Evolutionary conservation across 176 grass and related monocot genomes (phyloP).

Genomic region (Stipa capillata): DNA sequence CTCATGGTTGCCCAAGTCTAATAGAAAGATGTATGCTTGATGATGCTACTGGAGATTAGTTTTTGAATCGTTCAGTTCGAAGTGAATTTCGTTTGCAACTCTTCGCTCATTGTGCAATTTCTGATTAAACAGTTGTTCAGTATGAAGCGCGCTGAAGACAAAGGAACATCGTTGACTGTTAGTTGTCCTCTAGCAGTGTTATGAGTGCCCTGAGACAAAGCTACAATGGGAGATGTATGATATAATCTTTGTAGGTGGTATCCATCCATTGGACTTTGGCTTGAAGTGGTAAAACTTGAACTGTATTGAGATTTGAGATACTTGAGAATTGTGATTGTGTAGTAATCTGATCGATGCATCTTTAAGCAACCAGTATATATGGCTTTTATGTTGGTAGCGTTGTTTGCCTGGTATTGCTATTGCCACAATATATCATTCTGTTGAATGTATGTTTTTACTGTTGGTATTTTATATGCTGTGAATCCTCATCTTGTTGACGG

Average conservation of each 20-base stretch:
- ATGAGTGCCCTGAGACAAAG: neutral
- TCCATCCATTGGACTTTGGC: neutral
- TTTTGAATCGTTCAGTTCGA: neutral
- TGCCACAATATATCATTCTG: neutral
- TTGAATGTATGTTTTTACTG: neutral
- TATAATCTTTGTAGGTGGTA: neutral
- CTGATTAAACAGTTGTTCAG: constrained; percentile 34
- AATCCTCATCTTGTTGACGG: neutral
- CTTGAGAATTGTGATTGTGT: neutral
- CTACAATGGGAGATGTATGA: neutral
- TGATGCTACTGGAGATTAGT: neutral
- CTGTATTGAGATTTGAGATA: neutral
- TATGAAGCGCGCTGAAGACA: constrained; percentile 33
- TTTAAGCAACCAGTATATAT: neutral
- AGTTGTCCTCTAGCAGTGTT: neutral
- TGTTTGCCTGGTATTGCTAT: neutral
- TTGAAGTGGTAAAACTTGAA: neutral
- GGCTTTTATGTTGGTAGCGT: neutral
- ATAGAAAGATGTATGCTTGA: neutral
- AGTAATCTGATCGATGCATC: no score
- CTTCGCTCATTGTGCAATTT: neutral
- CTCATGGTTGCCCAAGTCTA: neutral
- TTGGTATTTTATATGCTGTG: neutral
- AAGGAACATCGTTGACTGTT: neutral
- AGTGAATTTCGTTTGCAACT: neutral